These are phyloP conservation scores for Coemansia sp. DNA, from an alignment of 192 early-diverging fungal species.

Conservation along the genomic window DNA sequence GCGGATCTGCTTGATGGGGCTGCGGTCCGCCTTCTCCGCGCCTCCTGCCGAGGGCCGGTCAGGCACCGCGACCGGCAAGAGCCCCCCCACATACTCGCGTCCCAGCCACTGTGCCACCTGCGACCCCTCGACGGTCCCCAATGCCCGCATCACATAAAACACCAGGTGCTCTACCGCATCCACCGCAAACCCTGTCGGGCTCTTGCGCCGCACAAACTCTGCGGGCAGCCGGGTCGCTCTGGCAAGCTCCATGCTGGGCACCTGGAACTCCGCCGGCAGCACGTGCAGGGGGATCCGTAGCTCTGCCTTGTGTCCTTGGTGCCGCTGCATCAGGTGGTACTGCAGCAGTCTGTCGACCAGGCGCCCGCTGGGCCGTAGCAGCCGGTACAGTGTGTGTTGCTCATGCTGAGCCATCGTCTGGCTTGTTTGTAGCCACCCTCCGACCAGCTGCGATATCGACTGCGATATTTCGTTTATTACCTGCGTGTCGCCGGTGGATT, in stretches of 20 bases:
- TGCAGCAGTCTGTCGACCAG: slow-evolving; percentile 43
- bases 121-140: too few relatives aligned
- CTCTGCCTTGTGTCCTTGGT: slow-evolving; percentile 1
- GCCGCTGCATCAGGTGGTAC: slow-evolving; percentile 41
- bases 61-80: slow-evolving; percentile 40
- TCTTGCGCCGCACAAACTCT: slow-evolving; percentile 16
- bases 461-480: slow-evolving; percentile 35
- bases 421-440: slow-evolving; percentile 44
- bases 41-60: slow-evolving; percentile 9
- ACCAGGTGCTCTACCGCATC: slow-evolving; percentile 34
- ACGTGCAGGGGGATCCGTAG: slow-evolving; percentile 7
- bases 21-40: slow-evolving; percentile 13
- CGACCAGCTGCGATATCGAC: slow-evolving; percentile 24
- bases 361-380: slow-evolving; percentile 36
- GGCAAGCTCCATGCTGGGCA: slow-evolving; percentile 6
- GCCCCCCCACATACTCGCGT: slow-evolving; percentile 39
- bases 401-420: slow-evolving; percentile 31
- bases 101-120: slow-evolving; percentile 13
- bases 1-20: slow-evolving; percentile 33
- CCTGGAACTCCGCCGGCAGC: slow-evolving; percentile 30
- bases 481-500: slow-evolving; percentile 28
- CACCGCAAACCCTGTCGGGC: slow-evolving; percentile 10
- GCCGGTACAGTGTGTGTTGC: slow-evolving; percentile 25
- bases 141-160: too few relatives aligned
- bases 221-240: slow-evolving; percentile 14